Conservation (phyloP, 2,329 filamentous ascomycete genomes). For the Aspergillus sp. region DNA sequence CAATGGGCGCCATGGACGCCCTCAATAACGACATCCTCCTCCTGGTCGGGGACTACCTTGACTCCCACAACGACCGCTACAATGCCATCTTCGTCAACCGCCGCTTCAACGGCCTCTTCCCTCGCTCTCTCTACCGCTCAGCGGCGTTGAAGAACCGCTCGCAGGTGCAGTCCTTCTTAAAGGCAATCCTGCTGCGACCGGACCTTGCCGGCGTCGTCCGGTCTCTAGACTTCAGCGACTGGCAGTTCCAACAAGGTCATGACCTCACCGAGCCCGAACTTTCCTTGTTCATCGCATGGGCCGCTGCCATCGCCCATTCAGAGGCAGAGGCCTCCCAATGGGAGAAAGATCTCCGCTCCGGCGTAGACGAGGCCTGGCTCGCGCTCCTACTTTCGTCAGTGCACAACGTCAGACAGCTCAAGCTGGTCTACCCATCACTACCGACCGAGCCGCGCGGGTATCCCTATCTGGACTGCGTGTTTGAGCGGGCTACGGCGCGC, state of each 20-base stretch:
- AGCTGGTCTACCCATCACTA: slow-evolving; percentile 20
- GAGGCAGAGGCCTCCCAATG: slow-evolving; percentile 22
- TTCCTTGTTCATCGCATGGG: slow-evolving; percentile 9
- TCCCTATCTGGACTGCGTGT: slow-evolving; percentile 20
- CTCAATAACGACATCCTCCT: slow-evolving; percentile 31
- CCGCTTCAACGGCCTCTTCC: slow-evolving; percentile 29
- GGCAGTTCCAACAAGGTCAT: slow-evolving; percentile 10
- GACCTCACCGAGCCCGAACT: slow-evolving; percentile 4
- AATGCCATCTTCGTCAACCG: slow-evolving; percentile 26
- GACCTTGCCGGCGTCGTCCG: slow-evolving; percentile 25
- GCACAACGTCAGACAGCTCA: slow-evolving; percentile 23
- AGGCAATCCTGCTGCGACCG: slow-evolving; percentile 20
- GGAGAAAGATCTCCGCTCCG: slow-evolving; percentile 21
- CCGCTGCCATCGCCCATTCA: slow-evolving; percentile 18
- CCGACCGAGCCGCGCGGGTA: neutral
- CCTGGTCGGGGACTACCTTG: slow-evolving; percentile 27
- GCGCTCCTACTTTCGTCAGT: slow-evolving; percentile 26
- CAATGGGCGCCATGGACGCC: neutral
- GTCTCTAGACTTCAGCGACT: slow-evolving; percentile 22
- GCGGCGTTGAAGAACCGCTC: slow-evolving; percentile 19
- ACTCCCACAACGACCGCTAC: slow-evolving; percentile 25
- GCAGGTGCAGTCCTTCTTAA: slow-evolving; percentile 22
- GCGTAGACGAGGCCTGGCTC: slow-evolving; percentile 27
- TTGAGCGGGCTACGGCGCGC: slow-evolving; percentile 21
- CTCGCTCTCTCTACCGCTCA: slow-evolving; percentile 22